Base-by-base conservation (phyloP, 2,329 filamentous ascomycete genomes). In the Grosmannia clavigera region DNA sequence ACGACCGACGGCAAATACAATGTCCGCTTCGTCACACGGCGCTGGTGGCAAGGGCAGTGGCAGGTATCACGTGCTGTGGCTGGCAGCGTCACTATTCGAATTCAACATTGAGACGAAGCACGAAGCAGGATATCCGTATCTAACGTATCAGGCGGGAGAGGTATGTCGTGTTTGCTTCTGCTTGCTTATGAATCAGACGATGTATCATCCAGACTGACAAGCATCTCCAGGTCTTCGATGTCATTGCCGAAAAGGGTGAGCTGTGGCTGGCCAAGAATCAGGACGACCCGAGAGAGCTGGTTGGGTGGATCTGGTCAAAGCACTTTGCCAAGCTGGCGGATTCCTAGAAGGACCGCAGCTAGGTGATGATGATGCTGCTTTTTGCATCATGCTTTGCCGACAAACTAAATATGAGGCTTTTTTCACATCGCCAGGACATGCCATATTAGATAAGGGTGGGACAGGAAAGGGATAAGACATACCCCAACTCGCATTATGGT, bases 251-350 rank as follows among this genome's bases (percentile, higher is more conserved):
- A 73, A 96, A 96, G 71, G 94, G 94, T 64, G 94, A 99, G 76
- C 81, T 97, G 56, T 99, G 94, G 94, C 83, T 99, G 61, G 94
- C 94, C 58, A 90, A 90, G 72, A 99, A 99, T 70, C 94, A 99
- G 74, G 94, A 99, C 69, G 94, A 99, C 72, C 76, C 84, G 1
- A 79, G 77, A 12, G 82, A 87, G 65, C 81, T 85, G 65, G 85
- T 97, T 40, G 94, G 94, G 58, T 99, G 94, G 94, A 96, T 99
- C 68, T 99, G 94, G 94, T 95, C 92, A 68, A 96, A 96, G 73
- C 94, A 99, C 75, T 99, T 99, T 78, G 87, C 87, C 58, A 83
- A 82, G 69, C 69, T 84, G 64, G 81, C 81, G 56, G 81, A 83
- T 68, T 73, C 74, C 58, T 66, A 65, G 62, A 43, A 3, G n/a